Conservation (phyloP, 345 rosid genomes). For the Populus ilicifolia region DNA sequence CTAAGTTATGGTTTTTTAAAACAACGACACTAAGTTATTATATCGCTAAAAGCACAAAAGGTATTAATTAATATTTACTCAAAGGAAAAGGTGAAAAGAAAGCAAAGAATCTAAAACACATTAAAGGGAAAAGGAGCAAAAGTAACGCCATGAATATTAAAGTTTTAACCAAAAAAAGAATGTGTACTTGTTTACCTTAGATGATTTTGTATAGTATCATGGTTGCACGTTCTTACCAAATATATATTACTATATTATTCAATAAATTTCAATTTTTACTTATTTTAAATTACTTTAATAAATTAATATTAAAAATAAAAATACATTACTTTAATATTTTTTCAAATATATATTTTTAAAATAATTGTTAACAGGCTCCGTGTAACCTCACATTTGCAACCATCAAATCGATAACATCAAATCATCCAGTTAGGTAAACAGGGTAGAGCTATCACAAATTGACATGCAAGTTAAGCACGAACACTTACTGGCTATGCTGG, state of each 20-base stretch:
- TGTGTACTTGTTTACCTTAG: background rate
- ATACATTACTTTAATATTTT: no score
- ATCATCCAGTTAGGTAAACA: background rate
- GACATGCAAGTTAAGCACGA: background rate
- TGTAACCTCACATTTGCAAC: background rate
- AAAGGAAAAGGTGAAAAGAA: background rate
- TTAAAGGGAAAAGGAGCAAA: background rate
- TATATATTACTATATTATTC: no score
- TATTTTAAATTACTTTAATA: no score
- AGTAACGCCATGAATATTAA: background rate
- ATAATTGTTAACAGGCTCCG: no score
- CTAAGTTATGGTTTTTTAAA: no score
- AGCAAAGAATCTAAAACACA: background rate
- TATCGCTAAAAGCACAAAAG: no score
- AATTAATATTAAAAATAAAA: no score
- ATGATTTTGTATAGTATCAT: no score
- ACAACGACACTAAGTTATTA: no score
- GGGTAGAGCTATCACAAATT: background rate
- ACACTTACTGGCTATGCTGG: background rate
- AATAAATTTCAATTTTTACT: no score
- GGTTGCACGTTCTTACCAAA: no score
- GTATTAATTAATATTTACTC: background rate
- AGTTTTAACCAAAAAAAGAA: background rate
- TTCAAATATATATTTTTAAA: no score
- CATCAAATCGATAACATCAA: background rate